phyloP scores from a whole-genome alignment of 768 basidiomycete species.

The Leucocoprinus sp. region DNA sequence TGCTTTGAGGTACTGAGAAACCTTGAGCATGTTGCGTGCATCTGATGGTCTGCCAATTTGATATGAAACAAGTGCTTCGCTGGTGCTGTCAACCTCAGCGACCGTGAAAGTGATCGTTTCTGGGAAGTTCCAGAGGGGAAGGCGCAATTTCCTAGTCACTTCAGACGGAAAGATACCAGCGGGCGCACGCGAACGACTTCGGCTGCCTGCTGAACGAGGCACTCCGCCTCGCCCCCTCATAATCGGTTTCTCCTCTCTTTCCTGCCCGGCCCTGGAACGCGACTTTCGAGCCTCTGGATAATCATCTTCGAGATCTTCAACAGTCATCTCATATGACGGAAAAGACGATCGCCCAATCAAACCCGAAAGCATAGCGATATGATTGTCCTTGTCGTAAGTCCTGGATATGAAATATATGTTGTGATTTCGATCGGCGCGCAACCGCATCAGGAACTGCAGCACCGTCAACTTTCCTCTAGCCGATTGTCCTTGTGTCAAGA shows the following conservation, averaged over 20 bases:
- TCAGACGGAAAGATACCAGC: slow-evolving; percentile 18
- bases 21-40: slow-evolving; percentile 46
- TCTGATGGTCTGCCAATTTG: slow-evolving; percentile 38
- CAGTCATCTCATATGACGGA: slow-evolving; percentile 13
- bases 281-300: slow-evolving; percentile 31
- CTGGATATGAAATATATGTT: slow-evolving; percentile 60
- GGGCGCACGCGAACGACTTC: slow-evolving; percentile 55
- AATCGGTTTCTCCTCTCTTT: slow-evolving; percentile 40
- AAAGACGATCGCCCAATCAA: slow-evolving; percentile 49
- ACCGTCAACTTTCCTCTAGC: slow-evolving; percentile 58
- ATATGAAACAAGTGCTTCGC: slow-evolving; percentile 61
- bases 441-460: slow-evolving; percentile 80
- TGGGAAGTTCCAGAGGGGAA: slow-evolving; percentile 61
- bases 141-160: slow-evolving; percentile 29
- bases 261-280: slow-evolving; percentile 40
- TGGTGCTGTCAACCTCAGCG: slow-evolving; percentile 50
- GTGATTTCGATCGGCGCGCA: slow-evolving; percentile 88
- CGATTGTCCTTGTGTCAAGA: slow-evolving; percentile 39
- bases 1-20: slow-evolving; percentile 64
- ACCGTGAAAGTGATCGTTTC: slow-evolving; percentile 54
- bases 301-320: slow-evolving; percentile 15
- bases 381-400: slow-evolving; percentile 48
- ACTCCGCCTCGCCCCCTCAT: slow-evolving; percentile 48
- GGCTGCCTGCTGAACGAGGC: slow-evolving; percentile 39
- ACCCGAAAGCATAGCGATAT: slow-evolving; percentile 49